Conservation (phyloP, 2,329 filamentous ascomycete genomes). For the Colletotrichum lentis region DNA sequence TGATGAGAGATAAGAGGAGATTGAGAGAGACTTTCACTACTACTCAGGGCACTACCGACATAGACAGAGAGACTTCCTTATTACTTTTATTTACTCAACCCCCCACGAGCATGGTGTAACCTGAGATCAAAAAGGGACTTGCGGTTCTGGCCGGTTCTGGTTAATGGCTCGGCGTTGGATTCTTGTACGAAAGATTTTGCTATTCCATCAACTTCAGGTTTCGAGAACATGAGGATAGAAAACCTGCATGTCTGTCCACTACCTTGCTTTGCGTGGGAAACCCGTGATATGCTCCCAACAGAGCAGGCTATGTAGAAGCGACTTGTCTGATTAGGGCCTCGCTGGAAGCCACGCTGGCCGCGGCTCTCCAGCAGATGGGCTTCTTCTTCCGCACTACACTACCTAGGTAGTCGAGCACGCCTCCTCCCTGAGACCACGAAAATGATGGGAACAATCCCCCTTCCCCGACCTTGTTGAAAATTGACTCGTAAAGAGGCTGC, state of each 20-base stretch:
- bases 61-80: slow-evolving; percentile 38
- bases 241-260: not conserved
- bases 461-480: too few relatives aligned
- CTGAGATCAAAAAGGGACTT: slow-evolving; percentile 38
- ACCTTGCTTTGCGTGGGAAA: not conserved
- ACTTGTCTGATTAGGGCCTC: not conserved
- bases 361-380: not conserved
- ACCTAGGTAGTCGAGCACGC: not conserved
- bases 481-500: too few relatives aligned
- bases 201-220: slow-evolving; percentile 18
- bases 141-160: slow-evolving; percentile 24
- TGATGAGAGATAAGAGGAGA: slow-evolving; percentile 38
- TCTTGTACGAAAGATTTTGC: slow-evolving; percentile 37
- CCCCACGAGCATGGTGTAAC: slow-evolving; percentile 38
- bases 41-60: slow-evolving; percentile 37
- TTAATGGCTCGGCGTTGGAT: slow-evolving; percentile 32
- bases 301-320: not conserved
- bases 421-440: not conserved
- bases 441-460: too few relatives aligned
- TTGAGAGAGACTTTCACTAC: slow-evolving; percentile 38
- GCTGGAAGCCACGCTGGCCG: not conserved
- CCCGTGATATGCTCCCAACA: not conserved
- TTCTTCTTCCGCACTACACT: not conserved
- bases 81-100: slow-evolving; percentile 1
- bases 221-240: slow-evolving; percentile 27